These are phyloP conservation scores for Ophiorrhiza pumila DNA, from an alignment of 257 asterid species.

Conservation along the genomic window DNA sequence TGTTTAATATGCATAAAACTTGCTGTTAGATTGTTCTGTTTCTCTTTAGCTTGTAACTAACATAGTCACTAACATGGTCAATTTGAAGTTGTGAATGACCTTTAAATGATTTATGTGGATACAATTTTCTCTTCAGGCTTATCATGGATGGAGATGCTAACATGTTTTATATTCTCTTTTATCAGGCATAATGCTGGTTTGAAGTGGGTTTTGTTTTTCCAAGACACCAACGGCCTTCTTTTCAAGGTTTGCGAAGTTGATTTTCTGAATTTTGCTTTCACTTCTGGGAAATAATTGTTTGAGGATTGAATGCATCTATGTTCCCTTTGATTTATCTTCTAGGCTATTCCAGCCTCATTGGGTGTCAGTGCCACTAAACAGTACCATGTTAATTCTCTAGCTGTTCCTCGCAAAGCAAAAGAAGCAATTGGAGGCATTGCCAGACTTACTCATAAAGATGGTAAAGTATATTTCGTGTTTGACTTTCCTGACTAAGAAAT, in stretches of 20 bases:
- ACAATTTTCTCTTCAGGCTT: not conserved
- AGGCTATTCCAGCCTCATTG: conserved; percentile 93
- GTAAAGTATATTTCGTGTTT: conserved; percentile 26
- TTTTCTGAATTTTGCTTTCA: conserved; percentile 12
- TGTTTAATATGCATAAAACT: not conserved
- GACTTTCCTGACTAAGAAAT: not conserved
- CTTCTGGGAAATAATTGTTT: not conserved
- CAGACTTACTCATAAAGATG: conserved; percentile 87
- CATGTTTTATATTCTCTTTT: conserved; percentile 11
- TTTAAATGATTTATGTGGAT: not conserved
- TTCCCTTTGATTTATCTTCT: conserved; percentile 21
- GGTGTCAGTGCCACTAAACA: conserved; percentile 84
- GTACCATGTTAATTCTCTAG: conserved; percentile 96
- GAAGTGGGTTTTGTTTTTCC: conserved; percentile 94
- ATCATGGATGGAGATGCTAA: not conserved
- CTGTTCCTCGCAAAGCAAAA: conserved; percentile 98
- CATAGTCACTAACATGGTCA: too few species aligned
- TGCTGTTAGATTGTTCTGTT: not conserved
- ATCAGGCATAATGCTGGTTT: conserved; percentile 78
- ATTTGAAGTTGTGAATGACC: not conserved
- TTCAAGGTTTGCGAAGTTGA: conserved; percentile 62
- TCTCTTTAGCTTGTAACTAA: not conserved
- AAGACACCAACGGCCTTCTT: conserved; percentile 96
- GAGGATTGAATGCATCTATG: conserved; percentile 4
- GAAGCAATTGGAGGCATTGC: conserved; percentile 99